These are phyloP conservation scores for Amanita exitialis DNA, from an alignment of 768 basidiomycete species.

Conservation along the genomic window DNA sequence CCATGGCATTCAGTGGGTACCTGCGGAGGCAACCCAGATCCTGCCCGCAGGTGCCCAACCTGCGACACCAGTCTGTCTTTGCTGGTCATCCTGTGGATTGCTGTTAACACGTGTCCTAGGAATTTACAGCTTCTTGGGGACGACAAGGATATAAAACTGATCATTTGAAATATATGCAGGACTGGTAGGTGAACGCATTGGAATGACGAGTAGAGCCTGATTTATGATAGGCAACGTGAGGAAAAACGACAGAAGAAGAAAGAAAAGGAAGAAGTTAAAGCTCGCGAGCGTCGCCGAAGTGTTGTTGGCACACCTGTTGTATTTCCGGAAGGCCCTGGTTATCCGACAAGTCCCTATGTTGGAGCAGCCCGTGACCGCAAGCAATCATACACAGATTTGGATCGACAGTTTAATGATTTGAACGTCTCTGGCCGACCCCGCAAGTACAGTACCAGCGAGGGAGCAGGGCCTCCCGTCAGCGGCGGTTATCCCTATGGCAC, in stretches of 20 bases:
- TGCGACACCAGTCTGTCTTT: conserved; percentile 38
- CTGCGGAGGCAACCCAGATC: conserved; percentile 57
- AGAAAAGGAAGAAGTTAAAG: conserved; percentile 33
- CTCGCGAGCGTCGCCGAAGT: conserved; percentile 51
- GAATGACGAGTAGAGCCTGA: background rate
- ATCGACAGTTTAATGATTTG: conserved; percentile 32
- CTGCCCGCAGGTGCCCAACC: conserved; percentile 51
- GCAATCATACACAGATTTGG: conserved; percentile 16
- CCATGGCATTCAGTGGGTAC: conserved; percentile 57
- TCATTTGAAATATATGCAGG: conserved; percentile 28
- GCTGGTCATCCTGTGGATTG: background rate
- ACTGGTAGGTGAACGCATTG: conserved; percentile 27
- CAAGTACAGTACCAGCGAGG: conserved; percentile 34
- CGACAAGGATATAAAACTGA: conserved; percentile 24
- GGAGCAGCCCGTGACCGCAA: conserved; percentile 10
- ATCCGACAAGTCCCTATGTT: conserved; percentile 9
- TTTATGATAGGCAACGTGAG: conserved; percentile 29
- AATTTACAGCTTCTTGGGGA: conserved; percentile 49
- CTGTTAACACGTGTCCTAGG: conserved; percentile 23
- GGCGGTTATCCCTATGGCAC: conserved; percentile 12
- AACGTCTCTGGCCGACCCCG: conserved; percentile 31
- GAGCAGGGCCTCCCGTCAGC: conserved; percentile 27
- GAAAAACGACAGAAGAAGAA: conserved; percentile 35
- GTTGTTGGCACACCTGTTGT: conserved; percentile 28
- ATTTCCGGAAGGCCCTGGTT: conserved; percentile 19